Conservation (phyloP, 306 rosid genomes). For the Ormosia semicastrata region DNA sequence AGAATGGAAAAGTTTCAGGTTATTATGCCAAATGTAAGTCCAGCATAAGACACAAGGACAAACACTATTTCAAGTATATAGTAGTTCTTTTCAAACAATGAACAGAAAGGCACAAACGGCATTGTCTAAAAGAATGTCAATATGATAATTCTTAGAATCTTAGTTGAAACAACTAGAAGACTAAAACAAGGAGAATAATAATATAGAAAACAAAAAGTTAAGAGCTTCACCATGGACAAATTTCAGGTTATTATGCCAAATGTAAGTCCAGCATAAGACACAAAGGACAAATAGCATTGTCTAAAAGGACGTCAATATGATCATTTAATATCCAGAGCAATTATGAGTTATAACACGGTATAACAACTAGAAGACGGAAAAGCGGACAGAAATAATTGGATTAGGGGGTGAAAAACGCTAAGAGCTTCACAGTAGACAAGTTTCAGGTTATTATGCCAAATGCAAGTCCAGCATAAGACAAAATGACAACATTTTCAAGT, state of each 20-base stretch:
- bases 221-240: background rate
- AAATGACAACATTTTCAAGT: background rate
- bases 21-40: background rate
- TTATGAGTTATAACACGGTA: conserved; percentile 21
- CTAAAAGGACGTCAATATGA: background rate
- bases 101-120: background rate
- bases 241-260: background rate
- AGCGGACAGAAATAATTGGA: background rate
- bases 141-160: background rate
- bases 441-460: background rate
- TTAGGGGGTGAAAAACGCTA: background rate
- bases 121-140: background rate
- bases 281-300: background rate
- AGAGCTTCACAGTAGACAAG: background rate
- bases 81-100: background rate
- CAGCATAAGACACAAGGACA: background rate
- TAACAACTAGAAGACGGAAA: conserved; percentile 14
- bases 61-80: background rate
- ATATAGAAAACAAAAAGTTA: background rate
- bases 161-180: background rate
- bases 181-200: background rate
- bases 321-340: background rate
- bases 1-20: background rate
- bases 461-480: background rate
- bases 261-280: background rate